Conservation (phyloP, 257 asterid species). For the Capsicum chinense region DNA sequence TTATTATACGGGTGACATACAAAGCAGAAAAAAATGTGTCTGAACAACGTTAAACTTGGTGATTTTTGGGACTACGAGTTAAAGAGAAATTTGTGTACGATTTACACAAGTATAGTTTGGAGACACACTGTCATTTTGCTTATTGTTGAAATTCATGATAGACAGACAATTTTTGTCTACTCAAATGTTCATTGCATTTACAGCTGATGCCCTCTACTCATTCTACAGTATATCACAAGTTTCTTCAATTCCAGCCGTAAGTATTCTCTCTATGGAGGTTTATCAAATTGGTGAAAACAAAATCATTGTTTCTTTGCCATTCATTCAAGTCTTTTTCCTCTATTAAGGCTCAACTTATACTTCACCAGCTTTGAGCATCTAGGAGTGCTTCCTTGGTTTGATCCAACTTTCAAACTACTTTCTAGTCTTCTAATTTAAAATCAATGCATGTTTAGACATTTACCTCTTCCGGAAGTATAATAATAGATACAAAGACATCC, state of each 20-base stretch:
- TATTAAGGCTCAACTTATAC: not conserved
- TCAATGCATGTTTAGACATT: not conserved
- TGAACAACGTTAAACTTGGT: not conserved
- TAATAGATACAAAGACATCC: slow-evolving; percentile 87
- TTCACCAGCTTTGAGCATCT: not conserved
- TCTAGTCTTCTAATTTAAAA: not conserved
- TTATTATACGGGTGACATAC: not conserved
- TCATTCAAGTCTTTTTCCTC: slow-evolving; percentile 9
- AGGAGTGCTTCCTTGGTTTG: not conserved
- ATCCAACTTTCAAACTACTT: not conserved
- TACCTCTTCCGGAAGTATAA: slow-evolving; percentile 87
- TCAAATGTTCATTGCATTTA: not conserved
- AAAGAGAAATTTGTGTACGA: not conserved
- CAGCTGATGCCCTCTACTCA: not conserved
- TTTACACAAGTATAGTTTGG: not conserved
- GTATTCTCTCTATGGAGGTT: not conserved
- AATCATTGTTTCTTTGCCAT: not conserved
- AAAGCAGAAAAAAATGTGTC: not conserved
- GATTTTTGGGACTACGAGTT: slow-evolving; percentile 4
- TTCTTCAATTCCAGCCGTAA: not conserved
- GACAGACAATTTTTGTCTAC: not conserved
- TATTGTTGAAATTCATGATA: not conserved
- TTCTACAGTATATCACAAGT: not conserved
- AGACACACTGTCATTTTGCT: not conserved
- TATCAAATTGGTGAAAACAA: not conserved